These are phyloP conservation scores for Boletus rubescentipes DNA, from an alignment of 768 basidiomycete species.

Conservation along the genomic window DNA sequence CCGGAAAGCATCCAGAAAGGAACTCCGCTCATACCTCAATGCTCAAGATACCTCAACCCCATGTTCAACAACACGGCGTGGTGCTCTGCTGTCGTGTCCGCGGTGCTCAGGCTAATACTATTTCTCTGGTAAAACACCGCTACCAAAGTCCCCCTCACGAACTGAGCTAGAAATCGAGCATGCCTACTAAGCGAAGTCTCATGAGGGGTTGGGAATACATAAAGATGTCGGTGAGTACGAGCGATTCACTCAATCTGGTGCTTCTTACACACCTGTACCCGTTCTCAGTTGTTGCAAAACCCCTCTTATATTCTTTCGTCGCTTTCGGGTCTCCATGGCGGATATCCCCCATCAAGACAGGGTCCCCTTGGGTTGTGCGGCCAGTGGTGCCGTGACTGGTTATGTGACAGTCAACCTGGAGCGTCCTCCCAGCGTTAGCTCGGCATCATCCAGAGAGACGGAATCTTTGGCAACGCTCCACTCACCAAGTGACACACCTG, in stretches of 20 bases:
- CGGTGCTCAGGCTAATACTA: too few species aligned
- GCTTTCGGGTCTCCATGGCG: not conserved
- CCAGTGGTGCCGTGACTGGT: not conserved
- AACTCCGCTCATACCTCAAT: too few species aligned
- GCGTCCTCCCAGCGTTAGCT: not conserved
- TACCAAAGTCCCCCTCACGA: too few species aligned
- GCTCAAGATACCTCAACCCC: too few species aligned
- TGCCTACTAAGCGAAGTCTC: too few species aligned
- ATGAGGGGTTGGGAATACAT: not conserved
- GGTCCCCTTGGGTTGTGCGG: not conserved
- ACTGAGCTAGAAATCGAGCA: too few species aligned
- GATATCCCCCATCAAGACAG: not conserved
- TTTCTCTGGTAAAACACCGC: too few species aligned
- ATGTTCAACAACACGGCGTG: too few species aligned
- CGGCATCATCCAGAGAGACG: not conserved
- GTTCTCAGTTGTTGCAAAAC: not conserved
- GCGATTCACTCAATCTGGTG: not conserved
- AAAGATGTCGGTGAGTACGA: constrained; percentile 5
- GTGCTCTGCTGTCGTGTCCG: too few species aligned
- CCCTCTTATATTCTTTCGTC: not conserved
- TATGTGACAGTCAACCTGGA: not conserved
- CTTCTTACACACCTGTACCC: not conserved
- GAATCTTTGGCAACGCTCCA: not conserved
- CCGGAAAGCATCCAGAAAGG: too few species aligned
- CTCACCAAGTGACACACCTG: not conserved